A percentile compares a stretch with the other conserved stretches of the same genome.
These are phyloP conservation scores for Podospora fimiseda DNA, from an alignment of 495 filamentous ascomycete genomes.

Conservation along the genomic window DNA sequence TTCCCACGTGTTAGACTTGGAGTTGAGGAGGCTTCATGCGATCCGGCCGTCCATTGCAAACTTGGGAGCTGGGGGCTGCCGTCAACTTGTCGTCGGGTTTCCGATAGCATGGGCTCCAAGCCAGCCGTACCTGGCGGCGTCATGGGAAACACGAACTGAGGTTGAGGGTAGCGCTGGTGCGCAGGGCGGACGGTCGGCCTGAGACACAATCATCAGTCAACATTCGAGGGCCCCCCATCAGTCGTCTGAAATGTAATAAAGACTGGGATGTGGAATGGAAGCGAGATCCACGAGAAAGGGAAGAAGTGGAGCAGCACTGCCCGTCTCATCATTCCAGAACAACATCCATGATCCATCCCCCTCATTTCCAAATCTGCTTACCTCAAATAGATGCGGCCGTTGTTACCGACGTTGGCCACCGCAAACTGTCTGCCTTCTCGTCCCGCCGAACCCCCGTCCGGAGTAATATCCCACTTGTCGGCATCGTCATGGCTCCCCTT, in stretches of 20 bases:
- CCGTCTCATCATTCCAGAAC: neutral
- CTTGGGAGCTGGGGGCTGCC: conserved; percentile 23
- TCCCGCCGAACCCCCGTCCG: conserved; percentile 45
- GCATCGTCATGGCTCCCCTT: conserved; percentile 27
- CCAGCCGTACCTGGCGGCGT: conserved; percentile 52
- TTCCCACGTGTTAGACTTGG: conserved; percentile 18
- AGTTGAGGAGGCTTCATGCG: conserved; percentile 30
- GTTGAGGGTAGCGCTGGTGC: conserved; percentile 52
- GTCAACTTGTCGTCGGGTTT: conserved; percentile 35
- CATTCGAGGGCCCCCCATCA: neutral
- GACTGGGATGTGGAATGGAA: neutral
- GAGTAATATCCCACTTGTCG: conserved; percentile 43
- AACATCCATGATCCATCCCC: neutral
- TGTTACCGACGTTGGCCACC: conserved; percentile 88
- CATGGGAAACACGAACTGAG: conserved; percentile 53
- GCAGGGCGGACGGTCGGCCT: conserved; percentile 56
- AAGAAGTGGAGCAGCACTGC: neutral
- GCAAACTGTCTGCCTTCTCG: conserved; percentile 74
- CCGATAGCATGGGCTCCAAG: conserved; percentile 39
- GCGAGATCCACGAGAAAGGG: neutral
- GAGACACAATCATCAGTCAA: conserved; percentile 13
- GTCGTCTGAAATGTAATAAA: neutral
- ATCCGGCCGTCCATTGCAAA: conserved; percentile 36
- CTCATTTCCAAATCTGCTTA: conserved; percentile 35
- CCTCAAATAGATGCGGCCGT: conserved; percentile 91